Evolutionary conservation across 495 filamentous ascomycete genomes (phyloP).

Genomic region (Hyphodiscus hymeniophilus): DNA sequence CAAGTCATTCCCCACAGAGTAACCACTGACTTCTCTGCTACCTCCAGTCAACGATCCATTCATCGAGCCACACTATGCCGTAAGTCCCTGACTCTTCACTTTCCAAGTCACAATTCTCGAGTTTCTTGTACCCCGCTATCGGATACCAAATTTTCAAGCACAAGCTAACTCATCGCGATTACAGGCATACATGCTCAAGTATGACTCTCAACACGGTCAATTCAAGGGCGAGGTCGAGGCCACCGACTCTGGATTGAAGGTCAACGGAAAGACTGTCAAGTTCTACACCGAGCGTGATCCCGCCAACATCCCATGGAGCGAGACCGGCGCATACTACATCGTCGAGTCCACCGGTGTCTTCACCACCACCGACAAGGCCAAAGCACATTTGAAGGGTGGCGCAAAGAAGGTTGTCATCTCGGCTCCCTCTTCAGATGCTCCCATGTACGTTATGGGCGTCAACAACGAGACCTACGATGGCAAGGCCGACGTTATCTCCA

Average conservation of each 20-base stretch:
- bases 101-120: too few relatives aligned
- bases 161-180: slow-evolving; percentile 8
- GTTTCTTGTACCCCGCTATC: slow-evolving; percentile 3
- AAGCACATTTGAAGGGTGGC: slow-evolving; percentile 92
- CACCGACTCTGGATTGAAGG: slow-evolving; percentile 64
- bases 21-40: too few relatives aligned
- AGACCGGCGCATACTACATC: slow-evolving; percentile 87
- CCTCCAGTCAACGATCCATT: slow-evolving; percentile 99
- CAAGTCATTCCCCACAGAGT: too few relatives aligned
- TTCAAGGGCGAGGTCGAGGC: slow-evolving; percentile 88
- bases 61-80: slow-evolving; percentile 96
- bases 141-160: slow-evolving; percentile 3
- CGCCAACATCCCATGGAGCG: slow-evolving; percentile 79
- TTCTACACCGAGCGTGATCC: slow-evolving; percentile 96
- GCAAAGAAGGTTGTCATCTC: slow-evolving; percentile 99
- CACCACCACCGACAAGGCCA: slow-evolving; percentile 95
- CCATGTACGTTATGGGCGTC: slow-evolving; percentile 99
- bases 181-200: slow-evolving; percentile 98
- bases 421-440: slow-evolving; percentile 95
- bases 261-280: slow-evolving; percentile 93
- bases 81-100: slow-evolving; percentile 47
- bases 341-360: slow-evolving; percentile 99
- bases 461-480: slow-evolving; percentile 89
- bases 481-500: slow-evolving; percentile 88
- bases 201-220: slow-evolving; percentile 91